Evolutionary conservation across 352 stramenopile genomes (phyloP).

Genomic region (Globisporangium apiculatum): DNA sequence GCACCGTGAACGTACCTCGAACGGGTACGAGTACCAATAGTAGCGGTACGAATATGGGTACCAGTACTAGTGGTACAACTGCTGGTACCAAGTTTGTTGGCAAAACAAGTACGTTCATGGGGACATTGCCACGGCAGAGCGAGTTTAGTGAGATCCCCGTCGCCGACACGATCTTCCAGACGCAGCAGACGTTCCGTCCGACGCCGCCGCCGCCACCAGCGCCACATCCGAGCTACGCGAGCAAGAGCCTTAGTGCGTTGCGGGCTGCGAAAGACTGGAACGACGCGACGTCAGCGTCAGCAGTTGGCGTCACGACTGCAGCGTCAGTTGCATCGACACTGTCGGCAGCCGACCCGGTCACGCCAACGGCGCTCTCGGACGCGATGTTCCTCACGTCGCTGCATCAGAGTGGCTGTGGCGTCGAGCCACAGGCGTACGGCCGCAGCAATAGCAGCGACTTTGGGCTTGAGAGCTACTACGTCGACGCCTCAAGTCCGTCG

Average conservation of each 20-base stretch:
- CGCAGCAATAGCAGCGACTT: neutral
- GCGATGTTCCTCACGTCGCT: constrained; percentile 47
- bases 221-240: constrained; percentile 13
- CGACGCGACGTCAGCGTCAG: neutral
- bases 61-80: neutral
- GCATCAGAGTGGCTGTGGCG: constrained; percentile 12
- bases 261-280: constrained; percentile 5
- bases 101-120: constrained; percentile 54
- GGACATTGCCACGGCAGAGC: constrained; percentile 40
- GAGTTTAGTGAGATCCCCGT: constrained; percentile 49
- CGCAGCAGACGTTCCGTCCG: constrained; percentile 21
- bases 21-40: neutral
- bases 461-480: neutral
- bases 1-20: too few species aligned
- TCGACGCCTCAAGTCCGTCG: neutral
- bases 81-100: constrained; percentile 6
- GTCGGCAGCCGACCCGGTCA: constrained; percentile 10
- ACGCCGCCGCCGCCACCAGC: constrained; percentile 8
- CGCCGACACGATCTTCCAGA: constrained; percentile 40
- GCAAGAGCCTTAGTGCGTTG: constrained; percentile 9
- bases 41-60: neutral
- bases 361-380: constrained; percentile 23
- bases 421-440: neutral
- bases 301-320: neutral
- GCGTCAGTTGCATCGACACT: constrained; percentile 7